Conservation (phyloP, 805 yeast genomes). For the Wickerhamomyces ciferrii region DNA sequence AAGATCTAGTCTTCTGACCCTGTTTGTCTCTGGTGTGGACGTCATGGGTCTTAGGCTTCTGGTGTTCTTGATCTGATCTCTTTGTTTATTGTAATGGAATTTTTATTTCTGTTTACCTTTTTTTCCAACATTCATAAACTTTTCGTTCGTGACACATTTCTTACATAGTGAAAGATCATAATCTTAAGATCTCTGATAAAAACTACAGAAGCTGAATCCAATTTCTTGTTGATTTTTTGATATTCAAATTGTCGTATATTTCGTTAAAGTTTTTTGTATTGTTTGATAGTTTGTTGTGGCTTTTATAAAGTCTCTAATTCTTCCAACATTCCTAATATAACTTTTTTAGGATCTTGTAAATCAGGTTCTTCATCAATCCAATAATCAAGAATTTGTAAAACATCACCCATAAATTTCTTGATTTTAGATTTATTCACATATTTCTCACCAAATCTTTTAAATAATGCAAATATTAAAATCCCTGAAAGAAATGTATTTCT, state of each 20-base stretch:
- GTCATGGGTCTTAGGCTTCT: neutral
- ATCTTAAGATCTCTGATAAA: too few relatives aligned
- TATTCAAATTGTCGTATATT: neutral
- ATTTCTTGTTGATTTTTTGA: too few relatives aligned
- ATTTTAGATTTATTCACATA: constrained; percentile 8
- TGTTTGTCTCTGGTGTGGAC: neutral
- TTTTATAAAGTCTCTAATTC: neutral
- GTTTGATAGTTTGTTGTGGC: neutral
- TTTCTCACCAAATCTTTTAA: constrained; percentile 6
- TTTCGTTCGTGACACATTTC: too few relatives aligned
- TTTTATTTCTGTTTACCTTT: neutral
- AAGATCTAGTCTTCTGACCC: neutral
- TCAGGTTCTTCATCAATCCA: constrained; percentile 19
- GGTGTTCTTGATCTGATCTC: neutral
- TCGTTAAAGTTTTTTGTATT: neutral
- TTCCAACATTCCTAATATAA: neutral
- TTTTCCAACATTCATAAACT: too few relatives aligned
- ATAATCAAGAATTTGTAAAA: constrained; percentile 8
- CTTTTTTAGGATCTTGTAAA: constrained; percentile 4
- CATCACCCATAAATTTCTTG: constrained; percentile 2
- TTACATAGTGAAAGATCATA: too few relatives aligned
- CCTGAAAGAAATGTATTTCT: constrained; percentile 11
- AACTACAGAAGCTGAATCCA: too few relatives aligned
- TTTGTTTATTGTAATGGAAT: neutral
- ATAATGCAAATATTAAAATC: constrained; percentile 6